A percentile compares a stretch with the other conserved stretches of the same genome.
phyloP scores from a whole-genome alignment of 768 basidiomycete species.

The Stropharia rugosoannulata region DNA sequence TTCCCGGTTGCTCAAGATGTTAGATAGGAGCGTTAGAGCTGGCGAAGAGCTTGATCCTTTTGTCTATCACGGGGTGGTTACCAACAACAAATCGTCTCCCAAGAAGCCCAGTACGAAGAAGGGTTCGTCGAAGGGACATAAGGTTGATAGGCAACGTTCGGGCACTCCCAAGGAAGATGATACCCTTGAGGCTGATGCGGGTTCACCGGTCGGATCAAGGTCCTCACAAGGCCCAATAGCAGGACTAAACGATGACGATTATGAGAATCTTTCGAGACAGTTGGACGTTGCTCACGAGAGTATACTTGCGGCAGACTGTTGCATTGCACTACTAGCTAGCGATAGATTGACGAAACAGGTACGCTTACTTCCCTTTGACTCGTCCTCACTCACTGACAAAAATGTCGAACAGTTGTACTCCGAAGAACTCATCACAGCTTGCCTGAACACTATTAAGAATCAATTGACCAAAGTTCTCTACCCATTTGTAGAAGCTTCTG shows the following conservation, averaged over 20 bases:
- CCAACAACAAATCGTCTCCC: constrained; percentile 36
- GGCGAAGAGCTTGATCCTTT: constrained; percentile 81
- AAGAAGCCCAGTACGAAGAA: constrained; percentile 52
- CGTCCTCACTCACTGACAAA: neutral
- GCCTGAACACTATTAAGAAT: constrained; percentile 76
- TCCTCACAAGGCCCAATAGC: neutral
- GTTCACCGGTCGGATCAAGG: constrained; percentile 9
- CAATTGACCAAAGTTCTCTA: constrained; percentile 79
- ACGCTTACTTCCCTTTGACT: constrained; percentile 13
- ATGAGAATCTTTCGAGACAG: constrained; percentile 48
- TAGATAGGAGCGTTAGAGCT: constrained; percentile 76
- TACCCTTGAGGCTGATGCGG: constrained; percentile 17
- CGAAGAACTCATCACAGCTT: constrained; percentile 85
- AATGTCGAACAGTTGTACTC: constrained; percentile 72
- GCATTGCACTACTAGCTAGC: constrained; percentile 72
- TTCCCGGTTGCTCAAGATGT: constrained; percentile 66
- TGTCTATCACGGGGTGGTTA: constrained; percentile 23
- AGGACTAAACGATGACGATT: constrained; percentile 41
- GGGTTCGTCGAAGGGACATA: constrained; percentile 34
- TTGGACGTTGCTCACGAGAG: constrained; percentile 71
- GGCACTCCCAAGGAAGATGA: constrained; percentile 35
- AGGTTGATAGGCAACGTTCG: constrained; percentile 42
- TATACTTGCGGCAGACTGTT: constrained; percentile 82
- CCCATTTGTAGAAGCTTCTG: constrained; percentile 78
- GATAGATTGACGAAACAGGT: constrained; percentile 89